Base-by-base conservation (phyloP, 768 basidiomycete species). In the Kwoniella dendrophila region DNA sequence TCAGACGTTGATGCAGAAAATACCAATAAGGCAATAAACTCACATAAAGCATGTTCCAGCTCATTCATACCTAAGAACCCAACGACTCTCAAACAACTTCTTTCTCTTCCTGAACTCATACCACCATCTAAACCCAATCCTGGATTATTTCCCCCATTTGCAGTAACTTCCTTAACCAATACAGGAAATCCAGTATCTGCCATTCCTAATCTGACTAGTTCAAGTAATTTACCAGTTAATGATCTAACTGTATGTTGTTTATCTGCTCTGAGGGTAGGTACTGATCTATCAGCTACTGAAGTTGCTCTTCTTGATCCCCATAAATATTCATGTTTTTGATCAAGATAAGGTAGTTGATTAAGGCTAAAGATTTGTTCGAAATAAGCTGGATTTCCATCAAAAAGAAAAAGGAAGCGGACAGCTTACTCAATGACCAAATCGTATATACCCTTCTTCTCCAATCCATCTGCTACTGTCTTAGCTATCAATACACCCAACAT, bases 371-470 rank as follows among this genome's bases (percentile, higher is more conserved):
- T n/a, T n/a, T n/a, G n/a, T n/a, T n/a, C n/a, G n/a, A 11, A 57
- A 7, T 4, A 16, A 10, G 48, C 6, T 29, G 5, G 32, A 18
- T 22, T 18, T 40, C 38, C 26, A 10, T 59, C 32, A 20, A 16
- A 58, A 48, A 8, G 26, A 22, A 6, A 18, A 40, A 2, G 14
- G 14, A 22, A 2, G 16, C 26, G 6, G 55, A 45, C 12, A 38
- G 29, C 83, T 43, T 57, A 87, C 82, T 93, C 91, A 57, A 97
- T 98, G 59, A 92, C 92, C 36, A 98, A 85, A 78, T 99, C 96
- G 74, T 97, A 99, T 57, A 99, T 97, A 8, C 93, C 93, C 73
- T 93, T 92, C 2, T 90, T 90, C 76, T 94, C 90, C 58, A 96
- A 77, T 1, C 87, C 86, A 75, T 94, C 92, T 7, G 91, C 92